Conservation (phyloP, 2,329 filamentous ascomycete genomes). For the Chaetomiaceae sp. region DNA sequence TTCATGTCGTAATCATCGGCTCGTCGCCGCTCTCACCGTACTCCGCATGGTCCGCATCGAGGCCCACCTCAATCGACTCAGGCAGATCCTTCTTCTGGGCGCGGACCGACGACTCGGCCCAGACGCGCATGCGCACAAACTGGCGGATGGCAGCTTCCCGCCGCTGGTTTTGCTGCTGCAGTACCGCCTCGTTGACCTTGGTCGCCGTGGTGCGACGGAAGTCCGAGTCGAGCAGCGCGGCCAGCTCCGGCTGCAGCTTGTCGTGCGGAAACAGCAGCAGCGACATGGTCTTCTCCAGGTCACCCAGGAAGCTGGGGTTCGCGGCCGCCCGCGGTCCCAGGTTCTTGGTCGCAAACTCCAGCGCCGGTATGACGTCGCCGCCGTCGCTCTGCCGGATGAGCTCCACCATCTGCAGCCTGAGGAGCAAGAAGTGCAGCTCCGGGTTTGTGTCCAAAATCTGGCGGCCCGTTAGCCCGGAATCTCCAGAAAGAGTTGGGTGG, state of each 20-base stretch:
- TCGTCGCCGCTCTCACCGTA: conserved; percentile 40
- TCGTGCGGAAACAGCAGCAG: conserved; percentile 84
- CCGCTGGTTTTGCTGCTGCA: conserved; percentile 64
- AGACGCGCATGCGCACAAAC: conserved; percentile 74
- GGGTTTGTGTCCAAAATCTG: conserved; percentile 84
- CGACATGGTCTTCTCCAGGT: conserved; percentile 88
- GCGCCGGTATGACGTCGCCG: conserved; percentile 69
- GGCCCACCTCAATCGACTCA: conserved; percentile 34
- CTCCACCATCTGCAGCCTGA: conserved; percentile 89
- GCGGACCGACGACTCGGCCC: conserved; percentile 66
- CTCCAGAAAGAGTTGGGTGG: not conserved
- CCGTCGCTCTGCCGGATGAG: conserved; percentile 74
- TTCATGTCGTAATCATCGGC: conserved; percentile 47
- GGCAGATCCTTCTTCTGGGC: conserved; percentile 38
- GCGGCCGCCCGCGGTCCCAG: conserved; percentile 81
- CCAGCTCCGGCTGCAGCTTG: conserved; percentile 67
- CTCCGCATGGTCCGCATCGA: conserved; percentile 32
- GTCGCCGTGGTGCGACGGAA: conserved; percentile 79
- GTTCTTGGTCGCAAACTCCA: conserved; percentile 82
- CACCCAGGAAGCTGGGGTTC: conserved; percentile 73
- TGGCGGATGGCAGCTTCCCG: conserved; percentile 77
- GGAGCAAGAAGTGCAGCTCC: conserved; percentile 78
- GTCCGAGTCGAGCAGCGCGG: conserved; percentile 69
- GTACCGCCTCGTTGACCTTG: conserved; percentile 81
- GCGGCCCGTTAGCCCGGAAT: conserved; percentile 25